Conservation (phyloP, 495 filamentous ascomycete species). For the Amphirosellinia nigrospora region DNA sequence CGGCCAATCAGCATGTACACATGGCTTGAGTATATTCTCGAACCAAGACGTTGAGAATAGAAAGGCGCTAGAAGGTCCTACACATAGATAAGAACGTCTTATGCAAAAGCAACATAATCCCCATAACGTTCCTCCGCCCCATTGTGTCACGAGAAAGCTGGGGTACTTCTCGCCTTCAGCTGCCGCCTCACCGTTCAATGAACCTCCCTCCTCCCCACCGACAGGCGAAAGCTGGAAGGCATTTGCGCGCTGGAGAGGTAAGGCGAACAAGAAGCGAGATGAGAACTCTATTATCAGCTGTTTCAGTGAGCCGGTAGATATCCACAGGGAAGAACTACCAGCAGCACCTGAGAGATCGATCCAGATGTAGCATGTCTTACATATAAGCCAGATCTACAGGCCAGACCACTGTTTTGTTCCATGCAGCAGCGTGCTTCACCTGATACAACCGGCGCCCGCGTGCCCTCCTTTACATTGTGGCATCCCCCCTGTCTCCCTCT, state of each 20-base stretch:
- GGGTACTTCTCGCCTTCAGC: conserved; percentile 17
- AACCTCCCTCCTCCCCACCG: neutral
- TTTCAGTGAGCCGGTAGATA: neutral
- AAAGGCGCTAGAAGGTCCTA: neutral
- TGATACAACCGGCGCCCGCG: conserved; percentile 15
- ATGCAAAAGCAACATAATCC: conserved; percentile 13
- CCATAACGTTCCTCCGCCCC: conserved; percentile 5
- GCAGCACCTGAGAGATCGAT: neutral
- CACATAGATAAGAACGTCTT: neutral
- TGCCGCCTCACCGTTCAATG: conserved; percentile 9
- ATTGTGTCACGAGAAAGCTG: conserved; percentile 17
- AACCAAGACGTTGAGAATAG: neutral
- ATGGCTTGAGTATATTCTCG: neutral
- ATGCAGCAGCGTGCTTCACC: conserved; percentile 23
- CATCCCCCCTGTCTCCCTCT: neutral
- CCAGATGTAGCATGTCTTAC: neutral
- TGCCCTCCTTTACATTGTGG: conserved; percentile 14
- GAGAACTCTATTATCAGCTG: conserved; percentile 16
- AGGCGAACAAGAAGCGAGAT: conserved; percentile 25
- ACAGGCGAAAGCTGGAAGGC: neutral
- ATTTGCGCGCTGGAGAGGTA: conserved; percentile 12
- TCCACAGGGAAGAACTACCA: neutral
- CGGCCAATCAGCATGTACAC: neutral
- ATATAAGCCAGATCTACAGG: conserved; percentile 22
- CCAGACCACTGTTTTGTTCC: neutral